Conservation (phyloP, 768 basidiomycete species). For the Dacryopinax primogenitus region DNA sequence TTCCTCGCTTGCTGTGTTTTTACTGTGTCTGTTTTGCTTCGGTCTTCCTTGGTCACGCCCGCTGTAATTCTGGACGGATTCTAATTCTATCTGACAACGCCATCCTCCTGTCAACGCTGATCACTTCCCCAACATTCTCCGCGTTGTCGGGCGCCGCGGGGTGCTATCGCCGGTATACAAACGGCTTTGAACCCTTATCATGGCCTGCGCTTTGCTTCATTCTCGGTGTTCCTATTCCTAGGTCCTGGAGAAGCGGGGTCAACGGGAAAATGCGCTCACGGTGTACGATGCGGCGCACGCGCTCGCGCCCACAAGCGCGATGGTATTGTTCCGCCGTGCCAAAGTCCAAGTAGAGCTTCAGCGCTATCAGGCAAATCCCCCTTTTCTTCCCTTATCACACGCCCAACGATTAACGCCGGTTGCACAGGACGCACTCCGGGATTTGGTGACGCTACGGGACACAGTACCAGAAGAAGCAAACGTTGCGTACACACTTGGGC, state of each 20-base stretch:
- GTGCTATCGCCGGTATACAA: neutral
- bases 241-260: constrained; percentile 79
- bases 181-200: constrained; percentile 6
- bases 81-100: neutral
- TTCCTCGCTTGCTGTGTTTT: neutral
- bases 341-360: constrained; percentile 78
- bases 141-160: neutral
- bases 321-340: constrained; percentile 87
- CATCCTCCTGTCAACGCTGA: neutral
- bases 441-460: constrained; percentile 67
- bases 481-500: constrained; percentile 90
- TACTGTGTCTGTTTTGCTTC: neutral
- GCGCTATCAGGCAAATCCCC: constrained; percentile 60
- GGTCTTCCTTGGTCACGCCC: neutral
- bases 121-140: neutral
- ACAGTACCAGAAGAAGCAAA: constrained; percentile 91
- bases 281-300: constrained; percentile 71
- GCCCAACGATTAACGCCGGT: neutral
- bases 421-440: constrained; percentile 59
- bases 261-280: constrained; percentile 58
- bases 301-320: constrained; percentile 74
- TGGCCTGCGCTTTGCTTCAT: constrained; percentile 11
- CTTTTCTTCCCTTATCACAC: neutral
- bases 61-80: neutral
- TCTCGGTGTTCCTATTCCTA: constrained; percentile 28